Evolutionary conservation across 2,329 filamentous ascomycete genomes (phyloP), one percentile per base, ranked within the genome.

Genomic region (Raffaelea arxii): DNA sequence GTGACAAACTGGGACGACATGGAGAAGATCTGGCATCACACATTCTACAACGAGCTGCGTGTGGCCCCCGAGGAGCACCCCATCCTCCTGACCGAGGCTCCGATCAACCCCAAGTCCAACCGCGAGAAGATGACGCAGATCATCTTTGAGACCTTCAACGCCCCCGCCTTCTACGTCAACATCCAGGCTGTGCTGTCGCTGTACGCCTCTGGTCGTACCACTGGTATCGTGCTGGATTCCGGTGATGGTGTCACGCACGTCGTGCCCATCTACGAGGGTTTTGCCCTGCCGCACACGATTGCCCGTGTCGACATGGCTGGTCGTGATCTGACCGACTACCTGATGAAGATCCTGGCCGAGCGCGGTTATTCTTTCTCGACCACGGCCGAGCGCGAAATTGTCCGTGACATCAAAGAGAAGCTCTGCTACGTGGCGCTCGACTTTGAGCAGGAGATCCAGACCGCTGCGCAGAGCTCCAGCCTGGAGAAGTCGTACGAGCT

Each of bases 81-180:
- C 63, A 90, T 97, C 69, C 83, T 98, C 68, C 82, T 98, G 71
- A 98, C 92, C 62, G 92, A 98, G 80, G 92, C 92, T 63, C 92
- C 92, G 61, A 97, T 98, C 84, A 98, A 98, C 84, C 92, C 92
- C 72, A 97, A 97, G 83, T 94, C 87, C 78, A 98, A 98, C 82
- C 87, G 92, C 84, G 92, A 98, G 82, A 98, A 98, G 89, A 98
- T 98, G 92, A 97, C 92, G 62, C 92, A 98, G 79, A 98, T 98
- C 59, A 90, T 98, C 71, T 98, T 98, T 79, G 92, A 98, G 84
- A 98, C 92, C 63, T 98, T 98, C 84, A 97, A 98, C 79, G 91
- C 92, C 64, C 92, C 92, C 61, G 92, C 92, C 62, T 97, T 98
- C 84, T 98, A 98, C 82, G 92, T 98, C 78, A 97, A 92, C 66